phyloP scores from a whole-genome alignment of 495 filamentous ascomycete species.

The Trichoderma parareesei region DNA sequence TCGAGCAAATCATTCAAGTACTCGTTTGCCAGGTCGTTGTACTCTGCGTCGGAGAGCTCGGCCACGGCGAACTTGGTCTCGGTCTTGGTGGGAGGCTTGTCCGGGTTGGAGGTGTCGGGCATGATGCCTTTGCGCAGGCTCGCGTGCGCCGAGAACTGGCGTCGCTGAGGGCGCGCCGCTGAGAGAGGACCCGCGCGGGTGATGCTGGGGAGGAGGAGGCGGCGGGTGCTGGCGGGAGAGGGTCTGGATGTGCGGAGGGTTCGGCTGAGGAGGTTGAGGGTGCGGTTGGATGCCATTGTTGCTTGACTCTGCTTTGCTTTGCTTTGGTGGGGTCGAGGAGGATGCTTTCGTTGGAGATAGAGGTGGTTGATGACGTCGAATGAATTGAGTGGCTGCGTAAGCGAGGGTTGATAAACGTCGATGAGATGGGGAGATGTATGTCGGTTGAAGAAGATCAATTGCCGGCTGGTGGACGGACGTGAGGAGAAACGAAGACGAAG shows the following conservation, averaged over 20 bases:
- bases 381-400: background rate
- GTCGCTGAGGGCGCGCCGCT: background rate
- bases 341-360: background rate
- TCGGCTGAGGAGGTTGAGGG: background rate
- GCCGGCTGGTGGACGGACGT: background rate
- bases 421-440: background rate
- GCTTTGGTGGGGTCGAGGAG: background rate
- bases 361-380: background rate
- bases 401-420: background rate
- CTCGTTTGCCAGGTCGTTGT: slow-evolving; percentile 39
- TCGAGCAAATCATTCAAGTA: slow-evolving; percentile 53
- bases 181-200: background rate
- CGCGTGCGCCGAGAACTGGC: slow-evolving; percentile 16
- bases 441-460: background rate
- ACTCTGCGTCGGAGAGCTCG: slow-evolving; percentile 31
- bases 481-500: background rate
- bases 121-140: slow-evolving; percentile 22
- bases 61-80: slow-evolving; percentile 20
- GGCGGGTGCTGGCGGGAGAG: background rate
- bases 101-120: slow-evolving; percentile 22
- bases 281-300: background rate
- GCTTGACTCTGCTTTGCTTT: background rate
- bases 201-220: background rate
- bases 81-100: slow-evolving; percentile 16
- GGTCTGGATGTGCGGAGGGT: background rate